Percentiles rank a stretch among this genome's conserved stretches.
Evolutionary conservation across 257 asterid species (phyloP).

Genomic region (Perilla frutescens): DNA sequence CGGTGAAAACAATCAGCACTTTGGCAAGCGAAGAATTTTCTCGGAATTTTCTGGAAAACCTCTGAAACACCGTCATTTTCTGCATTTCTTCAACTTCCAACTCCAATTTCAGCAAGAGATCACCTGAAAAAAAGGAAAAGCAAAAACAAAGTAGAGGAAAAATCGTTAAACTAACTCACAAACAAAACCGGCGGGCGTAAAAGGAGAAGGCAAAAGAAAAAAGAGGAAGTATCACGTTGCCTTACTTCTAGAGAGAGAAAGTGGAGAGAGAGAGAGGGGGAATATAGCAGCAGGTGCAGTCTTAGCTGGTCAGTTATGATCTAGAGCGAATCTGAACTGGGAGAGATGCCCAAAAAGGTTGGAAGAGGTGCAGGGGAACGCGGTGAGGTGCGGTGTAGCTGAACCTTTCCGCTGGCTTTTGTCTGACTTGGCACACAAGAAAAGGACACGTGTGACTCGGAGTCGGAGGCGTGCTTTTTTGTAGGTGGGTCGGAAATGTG

Average conservation of each 20-base stretch:
- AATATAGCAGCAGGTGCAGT: background rate
- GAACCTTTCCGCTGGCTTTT: slow-evolving; percentile 32
- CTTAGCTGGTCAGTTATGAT: background rate
- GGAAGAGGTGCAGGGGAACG: slow-evolving; percentile 41
- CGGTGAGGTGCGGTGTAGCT: slow-evolving; percentile 36
- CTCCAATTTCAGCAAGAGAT: slow-evolving; percentile 28
- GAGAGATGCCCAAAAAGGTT: slow-evolving; percentile 37
- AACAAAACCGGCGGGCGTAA: background rate
- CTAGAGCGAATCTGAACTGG: slow-evolving; percentile 11
- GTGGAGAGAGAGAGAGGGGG: slow-evolving; percentile 37
- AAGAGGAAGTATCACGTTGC: slow-evolving; percentile 12
- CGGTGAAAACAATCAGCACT: slow-evolving; percentile 63
- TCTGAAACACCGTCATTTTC: slow-evolving; percentile 58
- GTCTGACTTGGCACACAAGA: slow-evolving; percentile 41
- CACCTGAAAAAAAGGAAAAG: slow-evolving; percentile 32
- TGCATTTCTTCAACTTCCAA: slow-evolving; percentile 35
- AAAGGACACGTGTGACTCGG: slow-evolving; percentile 41
- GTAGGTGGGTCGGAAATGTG: slow-evolving; percentile 3
- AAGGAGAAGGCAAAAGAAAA: background rate
- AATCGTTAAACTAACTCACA: background rate
- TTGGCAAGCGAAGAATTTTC: slow-evolving; percentile 64
- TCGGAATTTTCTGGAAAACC: slow-evolving; percentile 60
- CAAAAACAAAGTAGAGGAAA: background rate
- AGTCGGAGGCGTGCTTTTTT: background rate
- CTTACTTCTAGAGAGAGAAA: slow-evolving; percentile 35